Base-by-base conservation (phyloP, 768 basidiomycete species). In the Agaricus blazei region DNA sequence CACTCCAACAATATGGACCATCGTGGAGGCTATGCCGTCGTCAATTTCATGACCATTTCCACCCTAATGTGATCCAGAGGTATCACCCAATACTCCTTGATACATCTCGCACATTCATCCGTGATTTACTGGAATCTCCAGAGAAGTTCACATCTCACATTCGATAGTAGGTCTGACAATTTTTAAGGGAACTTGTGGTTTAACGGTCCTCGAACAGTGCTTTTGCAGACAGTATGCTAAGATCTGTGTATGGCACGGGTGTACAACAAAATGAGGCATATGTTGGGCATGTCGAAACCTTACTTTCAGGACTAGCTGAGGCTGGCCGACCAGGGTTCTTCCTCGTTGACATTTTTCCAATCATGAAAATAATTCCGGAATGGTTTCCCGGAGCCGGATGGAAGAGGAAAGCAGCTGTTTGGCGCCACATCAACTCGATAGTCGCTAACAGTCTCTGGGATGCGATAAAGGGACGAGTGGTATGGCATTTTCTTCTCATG, bases 331-430 rank as follows among this genome's bases (percentile, higher is more conserved):
- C 68, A 3, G 72, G 74, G 2, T 43, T 67, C 0, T 75, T 64
- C 55, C 61, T 74, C 0, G 75, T 75, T 31, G 72, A 76, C 50
- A 58, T 66, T 0, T 19, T 69, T 9, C 68, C 68, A 3, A 53
- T 64, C 12, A 63, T 76, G 29, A 69, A 70, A 56, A 62, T 74
- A 48, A 57, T 75, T 2, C 75, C 75, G 2, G 58, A 59, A 4
- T 75, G 72, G 69, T 62, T 75, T 55, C 74, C 75, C n/a, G 71
- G 72, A 1, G 67, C 68, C 0, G 67, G 63, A 9, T 76, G 76
- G 61, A 67, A 72, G 59, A 62, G 62, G 5, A 65, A 70, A 52
- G 75, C 72, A 3, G 64, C 57, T 19, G 50, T 63, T 12, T 72
- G 70, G 70, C 51, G 57, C 8, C 60, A 58, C 45, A 60, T 65